Evolutionary conservation across 83 land plant species (phyloP), one percentile per base, ranked within the genome.

Genomic region (Diphasiastrum complanatum): DNA sequence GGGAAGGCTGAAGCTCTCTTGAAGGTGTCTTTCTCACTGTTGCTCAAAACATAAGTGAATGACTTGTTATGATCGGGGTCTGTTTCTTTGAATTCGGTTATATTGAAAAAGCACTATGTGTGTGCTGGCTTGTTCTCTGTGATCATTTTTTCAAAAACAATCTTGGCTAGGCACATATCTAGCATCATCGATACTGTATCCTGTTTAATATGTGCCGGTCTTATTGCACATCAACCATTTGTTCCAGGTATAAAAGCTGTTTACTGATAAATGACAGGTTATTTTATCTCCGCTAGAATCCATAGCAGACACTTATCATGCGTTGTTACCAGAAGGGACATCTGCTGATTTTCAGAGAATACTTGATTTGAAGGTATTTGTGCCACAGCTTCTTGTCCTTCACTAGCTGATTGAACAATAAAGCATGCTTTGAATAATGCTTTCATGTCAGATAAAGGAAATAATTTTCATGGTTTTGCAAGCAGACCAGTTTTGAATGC

Each of bases 1-100:
- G 85, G 99, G 68, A 93, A 93, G 72, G 99, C 96, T 53, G 99
- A 93, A 71, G 97, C 96, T 45, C 86, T 93, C 23, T 62, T 93
- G 75, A 93, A 93, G 96, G 99, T 85, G 18, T 41, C 47, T 49
- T 0, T 58, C 23, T 3, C 16, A 16, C n/a, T 47, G 20, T 20
- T 22, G 43, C 29, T 12, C 19, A 5, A 10, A n/a, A 41, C 22
- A 20, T 10, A 11, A 27, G 1, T 11, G 23, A 4, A 16, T 28
- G 19, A 16, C 54, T 29, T 0, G 8, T 22, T 55, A 34, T 16
- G 32, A 27, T 51, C 8, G 26, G 40, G 22, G 50, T 6, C 34
- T 1, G 4, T 3, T 29, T 47, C 1, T 22, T 8, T 1, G 3
- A 6, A 1, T 18, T 33, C 29, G 23, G 8, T 63, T 27, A 10